phyloP scores from a whole-genome alignment of 1,284 basidiomycete species.

The Xerocomus amazonicus region DNA sequence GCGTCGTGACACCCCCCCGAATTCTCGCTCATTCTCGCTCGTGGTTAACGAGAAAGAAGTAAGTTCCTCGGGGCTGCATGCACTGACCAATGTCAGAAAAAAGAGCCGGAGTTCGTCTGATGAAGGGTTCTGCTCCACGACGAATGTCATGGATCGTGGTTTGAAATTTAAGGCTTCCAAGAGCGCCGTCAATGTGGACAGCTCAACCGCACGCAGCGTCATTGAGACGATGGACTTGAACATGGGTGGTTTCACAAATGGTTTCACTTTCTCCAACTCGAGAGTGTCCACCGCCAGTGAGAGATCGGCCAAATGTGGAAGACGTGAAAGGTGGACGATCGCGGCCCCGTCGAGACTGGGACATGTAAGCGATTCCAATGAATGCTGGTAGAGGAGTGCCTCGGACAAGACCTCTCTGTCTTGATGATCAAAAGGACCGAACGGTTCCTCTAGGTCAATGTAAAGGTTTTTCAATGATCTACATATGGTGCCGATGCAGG shows the following conservation, averaged over 20 bases:
- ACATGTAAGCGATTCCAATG: conserved; percentile 19
- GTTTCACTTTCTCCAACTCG: conserved; percentile 13
- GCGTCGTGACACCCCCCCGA: neutral
- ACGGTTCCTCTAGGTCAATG: conserved; percentile 4
- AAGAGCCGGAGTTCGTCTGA: conserved; percentile 20
- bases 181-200: conserved; percentile 21
- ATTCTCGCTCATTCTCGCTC: conserved; percentile 1
- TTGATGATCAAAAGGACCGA: conserved; percentile 3
- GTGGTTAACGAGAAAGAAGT: conserved; percentile 10
- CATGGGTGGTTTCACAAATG: conserved; percentile 12
- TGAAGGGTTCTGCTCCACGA: conserved; percentile 10
- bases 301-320: conserved; percentile 18
- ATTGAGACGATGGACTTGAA: conserved; percentile 15
- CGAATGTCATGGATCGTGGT: conserved; percentile 17
- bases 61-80: conserved; percentile 17
- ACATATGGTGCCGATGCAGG: conserved; percentile 21
- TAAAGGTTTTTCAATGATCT: conserved; percentile 18
- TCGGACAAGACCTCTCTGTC: conserved; percentile 20
- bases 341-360: conserved; percentile 22
- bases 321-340: conserved; percentile 22
- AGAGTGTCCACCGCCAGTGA: conserved; percentile 18
- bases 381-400: conserved; percentile 17
- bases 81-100: conserved; percentile 16
- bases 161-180: conserved; percentile 18
- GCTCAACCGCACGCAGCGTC: conserved; percentile 5